These are phyloP conservation scores for Ophiostoma sp. DNA, from an alignment of 2,329 filamentous ascomycete species.

Conservation along the genomic window DNA sequence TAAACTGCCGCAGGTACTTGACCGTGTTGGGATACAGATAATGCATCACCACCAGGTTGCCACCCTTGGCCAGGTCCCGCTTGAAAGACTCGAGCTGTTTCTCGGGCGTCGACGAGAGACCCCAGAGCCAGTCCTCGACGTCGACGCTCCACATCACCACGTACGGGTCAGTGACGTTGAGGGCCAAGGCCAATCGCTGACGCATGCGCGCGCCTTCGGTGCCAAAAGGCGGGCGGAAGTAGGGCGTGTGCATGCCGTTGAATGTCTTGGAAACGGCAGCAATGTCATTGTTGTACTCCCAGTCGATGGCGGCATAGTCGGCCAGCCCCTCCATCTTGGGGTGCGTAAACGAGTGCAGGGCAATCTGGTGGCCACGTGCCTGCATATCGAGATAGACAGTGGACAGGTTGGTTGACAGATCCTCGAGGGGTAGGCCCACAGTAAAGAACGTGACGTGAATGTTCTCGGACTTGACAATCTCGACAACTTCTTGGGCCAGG, in stretches of 20 bases:
- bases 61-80: constrained; percentile 61
- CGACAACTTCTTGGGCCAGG: constrained; percentile 60
- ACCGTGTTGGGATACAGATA: constrained; percentile 67
- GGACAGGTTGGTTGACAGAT: constrained; percentile 60
- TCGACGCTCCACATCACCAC: constrained; percentile 70
- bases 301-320: constrained; percentile 56
- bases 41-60: constrained; percentile 67
- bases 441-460: constrained; percentile 73
- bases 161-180: constrained; percentile 52
- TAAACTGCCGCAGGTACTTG: constrained; percentile 63
- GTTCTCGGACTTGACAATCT: constrained; percentile 59
- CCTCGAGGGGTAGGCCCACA: constrained; percentile 62
- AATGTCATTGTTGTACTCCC: constrained; percentile 61
- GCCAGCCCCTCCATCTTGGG: constrained; percentile 64
- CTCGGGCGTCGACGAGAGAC: constrained; percentile 60
- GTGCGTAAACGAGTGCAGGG: constrained; percentile 68
- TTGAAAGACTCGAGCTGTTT: constrained; percentile 67
- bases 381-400: constrained; percentile 65
- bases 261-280: constrained; percentile 47
- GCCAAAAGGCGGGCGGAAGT: constrained; percentile 71
- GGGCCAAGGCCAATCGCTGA: constrained; percentile 58
- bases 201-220: constrained; percentile 67
- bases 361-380: constrained; percentile 64
- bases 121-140: constrained; percentile 71
- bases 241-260: constrained; percentile 41